phyloP scores from a whole-genome alignment of 768 basidiomycete genomes.

The Cystofilobasidium capitatum region DNA sequence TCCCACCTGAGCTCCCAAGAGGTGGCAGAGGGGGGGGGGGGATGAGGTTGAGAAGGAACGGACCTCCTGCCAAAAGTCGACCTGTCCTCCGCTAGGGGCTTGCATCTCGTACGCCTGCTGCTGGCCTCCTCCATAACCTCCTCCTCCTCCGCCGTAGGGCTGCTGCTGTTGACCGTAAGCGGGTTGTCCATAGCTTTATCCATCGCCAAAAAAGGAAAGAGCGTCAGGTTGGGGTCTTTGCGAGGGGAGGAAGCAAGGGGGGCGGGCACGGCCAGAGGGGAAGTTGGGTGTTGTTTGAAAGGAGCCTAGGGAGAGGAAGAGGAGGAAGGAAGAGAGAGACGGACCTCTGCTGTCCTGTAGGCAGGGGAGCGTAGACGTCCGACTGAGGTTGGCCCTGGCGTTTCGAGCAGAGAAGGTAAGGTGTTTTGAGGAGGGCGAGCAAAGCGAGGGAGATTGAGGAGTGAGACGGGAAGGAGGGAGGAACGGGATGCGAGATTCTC shows the following conservation, averaged over 20 bases:
- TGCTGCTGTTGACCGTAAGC: constrained; percentile 35
- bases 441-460: not conserved
- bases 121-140: too few species aligned
- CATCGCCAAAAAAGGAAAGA: not conserved
- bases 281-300: not conserved
- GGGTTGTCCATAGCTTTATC: constrained; percentile 24
- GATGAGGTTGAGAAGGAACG: not conserved
- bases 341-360: not conserved
- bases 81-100: not conserved
- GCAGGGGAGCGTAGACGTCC: not conserved
- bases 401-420: not conserved
- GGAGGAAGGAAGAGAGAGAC: not conserved
- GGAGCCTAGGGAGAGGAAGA: too few species aligned
- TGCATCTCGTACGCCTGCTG: constrained; percentile 15
- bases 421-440: not conserved
- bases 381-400: not conserved
- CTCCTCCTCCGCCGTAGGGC: not conserved
- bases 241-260: not conserved
- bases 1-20: not conserved
- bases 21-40: not conserved
- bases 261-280: too few species aligned
- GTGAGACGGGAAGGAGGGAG: not conserved
- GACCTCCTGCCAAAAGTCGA: constrained; percentile 27
- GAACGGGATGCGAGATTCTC: not conserved
- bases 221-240: not conserved